Evolutionary conservation across 495 filamentous ascomycete species (phyloP).

Genomic region (Darksidea phi): DNA sequence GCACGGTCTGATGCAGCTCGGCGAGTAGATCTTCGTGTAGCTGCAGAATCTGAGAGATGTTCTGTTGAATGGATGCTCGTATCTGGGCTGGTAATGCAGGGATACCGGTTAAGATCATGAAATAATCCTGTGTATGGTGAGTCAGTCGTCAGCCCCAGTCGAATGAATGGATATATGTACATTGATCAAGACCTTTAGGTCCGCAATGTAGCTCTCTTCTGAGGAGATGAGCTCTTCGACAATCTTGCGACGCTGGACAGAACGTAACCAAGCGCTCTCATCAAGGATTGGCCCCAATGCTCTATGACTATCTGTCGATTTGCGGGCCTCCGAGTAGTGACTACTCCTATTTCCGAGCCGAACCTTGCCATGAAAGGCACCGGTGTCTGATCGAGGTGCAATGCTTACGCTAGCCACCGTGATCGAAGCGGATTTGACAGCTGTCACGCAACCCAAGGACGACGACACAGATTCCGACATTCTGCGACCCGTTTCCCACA

Average conservation of each 20-base stretch:
- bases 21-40: constrained; percentile 68
- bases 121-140: constrained; percentile 56
- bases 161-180: constrained; percentile 49
- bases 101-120: constrained; percentile 62
- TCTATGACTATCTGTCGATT: constrained; percentile 66
- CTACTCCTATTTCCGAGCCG: constrained; percentile 63
- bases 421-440: constrained; percentile 72
- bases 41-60: constrained; percentile 66
- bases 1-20: constrained; percentile 62
- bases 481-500: constrained; percentile 39
- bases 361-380: constrained; percentile 52
- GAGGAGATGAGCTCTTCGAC: constrained; percentile 81
- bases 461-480: constrained; percentile 64
- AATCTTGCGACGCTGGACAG: constrained; percentile 70
- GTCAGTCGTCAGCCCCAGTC: neutral
- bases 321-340: constrained; percentile 58
- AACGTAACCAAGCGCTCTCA: constrained; percentile 65
- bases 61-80: constrained; percentile 62
- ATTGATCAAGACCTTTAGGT: constrained; percentile 80
- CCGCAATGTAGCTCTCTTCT: constrained; percentile 84
- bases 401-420: constrained; percentile 70
- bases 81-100: constrained; percentile 56
- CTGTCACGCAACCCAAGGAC: constrained; percentile 71
- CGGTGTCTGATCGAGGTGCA: constrained; percentile 58
- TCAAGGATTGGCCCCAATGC: constrained; percentile 59